Base-by-base conservation (phyloP, 148 eudicot genomes). In the Spergularia marina region DNA sequence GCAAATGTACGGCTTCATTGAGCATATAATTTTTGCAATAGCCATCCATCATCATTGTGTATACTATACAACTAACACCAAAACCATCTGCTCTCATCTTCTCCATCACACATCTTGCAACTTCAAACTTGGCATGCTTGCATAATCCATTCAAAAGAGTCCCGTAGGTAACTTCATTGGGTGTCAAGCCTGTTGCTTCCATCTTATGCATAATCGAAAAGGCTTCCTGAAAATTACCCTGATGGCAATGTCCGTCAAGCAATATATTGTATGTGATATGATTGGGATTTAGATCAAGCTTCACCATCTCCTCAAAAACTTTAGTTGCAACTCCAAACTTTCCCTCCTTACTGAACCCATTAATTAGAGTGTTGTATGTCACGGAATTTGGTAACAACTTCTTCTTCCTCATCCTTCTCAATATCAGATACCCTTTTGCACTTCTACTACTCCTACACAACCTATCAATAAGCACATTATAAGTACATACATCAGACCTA, bases 41-140 rank as follows among this genome's bases (percentile, higher is more conserved):
- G 71, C 97, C 98, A 77, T 91, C 90, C 74, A 91, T 83, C 86
- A 93, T 73, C 78, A 80, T 89, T 2, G 98, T 89, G 85, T 89
- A 89, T 60, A 82, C 66, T 57, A 71, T 74, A 17, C 73, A 73
- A 73, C 76, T 85, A 68, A 88, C 74, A 34, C 15, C 10, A 1
- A 84, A 51, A 39, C 88, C 85, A 74, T 78, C 81, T 59, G 74
- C 14, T 77, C 83, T 84, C 87, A 91, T 88, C 73, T 83, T 84
- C 61, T 82, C 88, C 74, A 88, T 68, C 73, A 88, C 78, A 83
- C 76, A 77, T 83, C 66, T 78, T 52, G 92, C 98, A 60, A 75
- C 83, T 80, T 88, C 87, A 71, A 91, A 82, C 71, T 84, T 84
- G n/a, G 72, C 83, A 71, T 82, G 74, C 84, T 87, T 91, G 84